phyloP scores from a whole-genome alignment of 371 early-diverging fungal genomes.

The Rhizopus microsporus region DNA sequence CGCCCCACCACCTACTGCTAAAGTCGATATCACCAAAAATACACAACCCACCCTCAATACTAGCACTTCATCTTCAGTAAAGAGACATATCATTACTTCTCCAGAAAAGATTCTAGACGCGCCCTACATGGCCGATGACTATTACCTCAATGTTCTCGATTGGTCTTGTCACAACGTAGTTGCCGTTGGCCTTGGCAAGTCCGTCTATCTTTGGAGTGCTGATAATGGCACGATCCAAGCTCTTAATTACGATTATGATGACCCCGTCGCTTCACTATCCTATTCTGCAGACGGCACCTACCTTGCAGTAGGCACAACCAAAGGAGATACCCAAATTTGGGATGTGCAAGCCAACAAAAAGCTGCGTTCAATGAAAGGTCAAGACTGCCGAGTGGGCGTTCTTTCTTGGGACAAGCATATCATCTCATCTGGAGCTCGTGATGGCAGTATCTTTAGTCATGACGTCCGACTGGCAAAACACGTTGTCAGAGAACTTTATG shows the following conservation, averaged over 20 bases:
- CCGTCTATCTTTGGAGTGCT: conserved; percentile 94
- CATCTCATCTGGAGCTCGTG: conserved; percentile 84
- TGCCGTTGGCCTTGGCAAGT: conserved; percentile 87
- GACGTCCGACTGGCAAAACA: conserved; percentile 89
- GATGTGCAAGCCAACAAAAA: conserved; percentile 71
- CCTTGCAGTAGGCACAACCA: conserved; percentile 83
- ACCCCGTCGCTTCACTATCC: conserved; percentile 69
- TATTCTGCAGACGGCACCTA: conserved; percentile 81
- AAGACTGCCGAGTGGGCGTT: conserved; percentile 77
- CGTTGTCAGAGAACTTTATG: conserved; percentile 64
- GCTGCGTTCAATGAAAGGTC: conserved; percentile 78
- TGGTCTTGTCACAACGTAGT: conserved; percentile 87
- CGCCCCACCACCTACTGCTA: not conserved
- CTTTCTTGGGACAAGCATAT: conserved; percentile 87
- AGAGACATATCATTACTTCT: conserved; percentile 67
- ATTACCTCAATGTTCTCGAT: conserved; percentile 96
- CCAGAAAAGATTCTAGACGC: conserved; percentile 89
- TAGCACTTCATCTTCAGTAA: conserved; percentile 30
- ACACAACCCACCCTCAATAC: conserved; percentile 33
- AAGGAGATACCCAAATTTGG: conserved; percentile 90
- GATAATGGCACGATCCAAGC: conserved; percentile 73
- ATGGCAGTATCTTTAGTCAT: conserved; percentile 91
- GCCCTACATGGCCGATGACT: conserved; percentile 93
- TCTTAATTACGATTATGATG: conserved; percentile 58
- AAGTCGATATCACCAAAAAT: conserved; percentile 8